phyloP scores from a whole-genome alignment of 2,329 filamentous ascomycete species.

The Fusarium algeriense region DNA sequence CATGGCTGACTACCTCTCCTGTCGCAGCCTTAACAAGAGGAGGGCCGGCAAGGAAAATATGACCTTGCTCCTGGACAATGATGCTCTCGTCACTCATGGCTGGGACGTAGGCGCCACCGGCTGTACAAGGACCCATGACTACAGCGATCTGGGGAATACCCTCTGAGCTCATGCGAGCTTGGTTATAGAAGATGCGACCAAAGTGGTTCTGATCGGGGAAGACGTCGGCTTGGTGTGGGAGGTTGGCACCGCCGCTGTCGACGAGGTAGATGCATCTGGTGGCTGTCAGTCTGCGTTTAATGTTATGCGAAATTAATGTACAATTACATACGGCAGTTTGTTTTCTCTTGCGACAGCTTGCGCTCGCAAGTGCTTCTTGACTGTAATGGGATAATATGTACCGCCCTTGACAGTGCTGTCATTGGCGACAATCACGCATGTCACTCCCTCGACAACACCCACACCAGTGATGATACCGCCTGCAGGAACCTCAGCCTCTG shows the following conservation, averaged over 20 bases:
- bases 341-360: constrained; percentile 94
- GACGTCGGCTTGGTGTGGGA: constrained; percentile 94
- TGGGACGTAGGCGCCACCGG: constrained; percentile 94
- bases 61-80: constrained; percentile 95
- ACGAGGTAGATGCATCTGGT: constrained; percentile 90
- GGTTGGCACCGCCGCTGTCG: constrained; percentile 93
- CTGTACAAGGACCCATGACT: constrained; percentile 97
- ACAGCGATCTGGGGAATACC: constrained; percentile 95
- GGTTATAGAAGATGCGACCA: constrained; percentile 97
- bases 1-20: constrained; percentile 89
- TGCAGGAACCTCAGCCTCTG: constrained; percentile 86
- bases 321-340: constrained; percentile 68
- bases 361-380: constrained; percentile 95
- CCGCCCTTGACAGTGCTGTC: constrained; percentile 98
- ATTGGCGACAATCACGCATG: constrained; percentile 93
- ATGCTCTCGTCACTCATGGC: constrained; percentile 98
- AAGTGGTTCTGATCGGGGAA: constrained; percentile 97
- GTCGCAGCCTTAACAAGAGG: constrained; percentile 97
- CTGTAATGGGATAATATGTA: constrained; percentile 96
- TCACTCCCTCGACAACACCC: constrained; percentile 89
- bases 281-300: constrained; percentile 5
- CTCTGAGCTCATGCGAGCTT: constrained; percentile 89
- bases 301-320: not conserved
- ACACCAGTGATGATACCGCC: constrained; percentile 94
- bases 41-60: constrained; percentile 95